Evolutionary conservation across 768 basidiomycete species (phyloP), one percentile per base, ranked within the genome.

Genomic region (Thelephora ganbajun): DNA sequence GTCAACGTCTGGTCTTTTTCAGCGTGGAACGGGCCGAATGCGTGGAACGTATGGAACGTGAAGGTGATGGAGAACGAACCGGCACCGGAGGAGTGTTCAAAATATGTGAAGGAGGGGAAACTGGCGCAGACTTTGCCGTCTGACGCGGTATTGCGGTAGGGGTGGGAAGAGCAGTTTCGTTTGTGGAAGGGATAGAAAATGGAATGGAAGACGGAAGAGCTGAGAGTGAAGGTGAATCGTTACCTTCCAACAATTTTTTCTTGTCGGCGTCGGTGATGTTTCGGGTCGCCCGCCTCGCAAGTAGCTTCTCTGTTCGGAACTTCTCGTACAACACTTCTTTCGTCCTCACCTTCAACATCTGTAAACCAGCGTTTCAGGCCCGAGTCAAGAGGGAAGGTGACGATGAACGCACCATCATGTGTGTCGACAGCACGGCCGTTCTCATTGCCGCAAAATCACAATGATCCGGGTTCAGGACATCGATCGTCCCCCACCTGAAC

Each of bases 301-400:
- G 76, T 48, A 92, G 74, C 64, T 90, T 90, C 68, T 91, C 89
- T 1, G 88, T 92, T 58, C 93, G 73, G 64, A 83, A 97, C 56
- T 81, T 82, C 69, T 97, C 93, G 62, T 97, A 97, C 63, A 93
- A 65, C 48, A 90, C 85, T 61, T 94, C 87, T 56, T 81, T 81
- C 30, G 91, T 93, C 49, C 78, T 79, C 41, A 69, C 76, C 66
- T 88, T 90, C 51, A 94, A 70, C 57, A 83, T 70, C 87, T 91
- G 59, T 19, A 13, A 19, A 49, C 43, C 42, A 26, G 14, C 44
- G 35, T 43, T 33, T 36, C 44, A 46, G 26, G 35, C 35, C n/a
- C 14, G 16, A 11, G 12, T 22, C 13, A 39, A 13, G 20, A 33
- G 14, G 3, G 13, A 16, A 51, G 18, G 13, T n/a, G 19, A 35